Conservation (phyloP, 1,284 basidiomycete genomes). For the Ceraceosorus guamensis region DNA sequence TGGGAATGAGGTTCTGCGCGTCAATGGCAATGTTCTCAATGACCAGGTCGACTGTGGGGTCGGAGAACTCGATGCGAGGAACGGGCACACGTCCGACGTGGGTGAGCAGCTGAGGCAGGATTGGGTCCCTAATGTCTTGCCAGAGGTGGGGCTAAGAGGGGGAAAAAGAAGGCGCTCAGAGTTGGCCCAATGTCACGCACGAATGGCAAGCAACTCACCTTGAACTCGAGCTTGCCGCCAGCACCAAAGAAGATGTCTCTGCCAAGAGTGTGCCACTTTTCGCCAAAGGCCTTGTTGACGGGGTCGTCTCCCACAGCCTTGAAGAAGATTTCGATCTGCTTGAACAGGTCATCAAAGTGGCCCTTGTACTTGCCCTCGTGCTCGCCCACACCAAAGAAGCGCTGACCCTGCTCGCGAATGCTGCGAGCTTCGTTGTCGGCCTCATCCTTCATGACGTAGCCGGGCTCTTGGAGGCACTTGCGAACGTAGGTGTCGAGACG, state of each 20-base stretch:
- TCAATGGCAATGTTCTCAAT: slow-evolving; percentile 87
- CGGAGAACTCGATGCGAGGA: slow-evolving; percentile 43
- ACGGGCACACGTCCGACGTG: slow-evolving; percentile 73
- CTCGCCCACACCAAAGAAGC: slow-evolving; percentile 50
- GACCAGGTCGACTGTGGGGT: slow-evolving; percentile 57
- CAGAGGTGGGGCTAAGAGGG: slow-evolving; percentile 66
- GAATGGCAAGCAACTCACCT: no score
- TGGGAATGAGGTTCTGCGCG: slow-evolving; percentile 58
- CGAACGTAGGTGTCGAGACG: slow-evolving; percentile 55
- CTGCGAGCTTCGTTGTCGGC: slow-evolving; percentile 55
- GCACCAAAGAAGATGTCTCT: slow-evolving; percentile 66
- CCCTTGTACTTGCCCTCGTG: slow-evolving; percentile 64
- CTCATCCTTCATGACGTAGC: slow-evolving; percentile 75
- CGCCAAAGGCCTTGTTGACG: slow-evolving; percentile 69
- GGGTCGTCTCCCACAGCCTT: slow-evolving; percentile 75
- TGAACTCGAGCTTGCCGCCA: slow-evolving; percentile 62
- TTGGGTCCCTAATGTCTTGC: slow-evolving; percentile 72
- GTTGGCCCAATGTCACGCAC: no score
- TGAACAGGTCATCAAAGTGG: slow-evolving; percentile 75
- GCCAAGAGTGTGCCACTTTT: slow-evolving; percentile 73
- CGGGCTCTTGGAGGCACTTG: slow-evolving; percentile 71
- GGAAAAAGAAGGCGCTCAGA: no score
- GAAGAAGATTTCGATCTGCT: slow-evolving; percentile 68
- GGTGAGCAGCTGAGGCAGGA: slow-evolving; percentile 71
- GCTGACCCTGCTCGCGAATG: slow-evolving; percentile 35